These are phyloP conservation scores for Russula vinacea DNA, from an alignment of 768 basidiomycete species.

Conservation along the genomic window DNA sequence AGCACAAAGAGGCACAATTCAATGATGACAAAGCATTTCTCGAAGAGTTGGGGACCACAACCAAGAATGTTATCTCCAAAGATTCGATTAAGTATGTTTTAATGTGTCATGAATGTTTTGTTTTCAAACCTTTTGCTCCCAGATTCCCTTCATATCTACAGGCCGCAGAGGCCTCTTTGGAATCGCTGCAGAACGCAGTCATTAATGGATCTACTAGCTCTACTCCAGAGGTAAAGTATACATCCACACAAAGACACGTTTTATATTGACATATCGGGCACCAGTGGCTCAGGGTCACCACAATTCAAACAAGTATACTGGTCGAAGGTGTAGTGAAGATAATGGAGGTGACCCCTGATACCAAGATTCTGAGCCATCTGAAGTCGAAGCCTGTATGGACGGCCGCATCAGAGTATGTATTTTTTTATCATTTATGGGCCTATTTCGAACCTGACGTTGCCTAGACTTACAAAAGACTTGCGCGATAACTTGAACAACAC, in stretches of 20 bases:
- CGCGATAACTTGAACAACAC: background rate
- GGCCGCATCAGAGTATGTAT: conserved; percentile 9
- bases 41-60: background rate
- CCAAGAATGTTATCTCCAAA: background rate
- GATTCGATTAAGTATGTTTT: background rate
- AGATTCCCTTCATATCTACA: conserved; percentile 16
- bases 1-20: conserved; percentile 11
- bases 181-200: background rate
- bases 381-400: conserved; percentile 22
- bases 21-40: conserved; percentile 20
- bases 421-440: background rate
- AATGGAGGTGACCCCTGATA: background rate
- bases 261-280: background rate
- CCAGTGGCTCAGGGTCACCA: conserved; percentile 19
- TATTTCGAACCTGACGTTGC: background rate
- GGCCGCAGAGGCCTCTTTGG: background rate
- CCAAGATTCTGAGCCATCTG: conserved; percentile 10
- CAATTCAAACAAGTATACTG: conserved; percentile 23
- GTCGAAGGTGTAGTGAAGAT: conserved; percentile 22
- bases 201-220: background rate
- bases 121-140: background rate
- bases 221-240: conserved; percentile 1
- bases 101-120: background rate
- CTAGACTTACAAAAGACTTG: conserved; percentile 14
- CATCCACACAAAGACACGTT: background rate